A percentile compares a stretch with the other conserved stretches of the same genome.
Conservation (phyloP, 148 eudicot genomes). For the Linanthus parryae region DNA sequence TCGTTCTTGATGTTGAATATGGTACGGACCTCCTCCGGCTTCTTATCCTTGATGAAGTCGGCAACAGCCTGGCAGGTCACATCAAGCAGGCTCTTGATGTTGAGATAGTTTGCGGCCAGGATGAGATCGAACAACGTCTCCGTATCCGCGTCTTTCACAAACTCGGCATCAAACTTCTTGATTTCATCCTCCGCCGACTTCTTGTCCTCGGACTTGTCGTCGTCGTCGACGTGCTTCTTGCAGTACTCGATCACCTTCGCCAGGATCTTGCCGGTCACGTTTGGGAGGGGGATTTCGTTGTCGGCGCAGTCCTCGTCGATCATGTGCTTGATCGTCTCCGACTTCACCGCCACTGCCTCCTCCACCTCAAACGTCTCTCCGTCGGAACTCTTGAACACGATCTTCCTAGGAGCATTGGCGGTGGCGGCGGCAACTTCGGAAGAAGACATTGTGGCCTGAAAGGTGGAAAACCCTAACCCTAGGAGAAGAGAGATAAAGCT, state of each 20-base stretch:
- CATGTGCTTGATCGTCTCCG: constrained; percentile 1
- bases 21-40: too few species aligned
- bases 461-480: too few species aligned
- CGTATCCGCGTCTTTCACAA: background rate
- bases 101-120: constrained; percentile 2
- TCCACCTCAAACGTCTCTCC: background rate
- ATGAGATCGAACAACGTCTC: background rate
- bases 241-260: background rate
- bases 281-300: background rate
- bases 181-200: too few species aligned
- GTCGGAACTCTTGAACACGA: background rate
- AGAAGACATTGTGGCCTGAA: too few species aligned
- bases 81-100: background rate
- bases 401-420: too few species aligned
- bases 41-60: too few species aligned
- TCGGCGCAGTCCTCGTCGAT: background rate
- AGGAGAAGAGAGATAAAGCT: too few species aligned
- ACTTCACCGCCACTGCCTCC: background rate
- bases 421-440: too few species aligned
- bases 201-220: background rate
- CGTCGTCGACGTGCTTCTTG: background rate
- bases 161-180: background rate
- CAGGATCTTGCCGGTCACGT: background rate
- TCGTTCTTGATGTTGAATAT: too few species aligned
- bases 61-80: background rate